Conservation (phyloP, 1,139 yeast genomes). For the Eremothecium sinecaudum region DNA sequence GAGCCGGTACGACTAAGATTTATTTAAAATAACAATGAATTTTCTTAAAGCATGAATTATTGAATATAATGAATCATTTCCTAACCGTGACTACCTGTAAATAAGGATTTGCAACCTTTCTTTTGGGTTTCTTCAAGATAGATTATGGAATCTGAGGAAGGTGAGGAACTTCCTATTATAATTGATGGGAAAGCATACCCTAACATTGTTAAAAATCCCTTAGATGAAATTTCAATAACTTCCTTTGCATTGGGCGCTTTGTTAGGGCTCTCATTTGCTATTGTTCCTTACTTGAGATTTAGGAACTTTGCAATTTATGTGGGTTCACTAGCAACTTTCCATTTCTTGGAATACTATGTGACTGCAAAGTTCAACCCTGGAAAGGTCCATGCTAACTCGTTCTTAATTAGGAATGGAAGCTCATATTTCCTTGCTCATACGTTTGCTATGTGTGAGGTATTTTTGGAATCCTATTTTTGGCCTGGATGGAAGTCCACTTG, state of each 20-base stretch:
- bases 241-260: slow-evolving; percentile 35
- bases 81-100: no score
- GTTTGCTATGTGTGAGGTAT: slow-evolving; percentile 42
- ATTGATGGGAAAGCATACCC: slow-evolving; percentile 22
- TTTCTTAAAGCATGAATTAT: no score
- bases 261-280: slow-evolving; percentile 33
- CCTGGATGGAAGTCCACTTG: slow-evolving; percentile 30
- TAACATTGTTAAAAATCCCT: slow-evolving; percentile 30
- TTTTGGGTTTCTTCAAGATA: no score
- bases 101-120: no score
- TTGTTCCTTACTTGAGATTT: slow-evolving; percentile 29
- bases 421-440: slow-evolving; percentile 57
- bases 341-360: slow-evolving; percentile 67
- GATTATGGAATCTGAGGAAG: not conserved
- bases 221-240: slow-evolving; percentile 34
- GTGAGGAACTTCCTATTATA: slow-evolving; percentile 13
- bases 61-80: no score
- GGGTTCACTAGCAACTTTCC: slow-evolving; percentile 51
- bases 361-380: slow-evolving; percentile 66
- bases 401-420: slow-evolving; percentile 62
- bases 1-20: no score
- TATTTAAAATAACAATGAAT: no score
- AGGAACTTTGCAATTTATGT: slow-evolving; percentile 42
- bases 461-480: slow-evolving; percentile 33
- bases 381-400: slow-evolving; percentile 65